phyloP scores from a whole-genome alignment of 2,329 filamentous ascomycete genomes.

The Colletotrichum sp. region DNA sequence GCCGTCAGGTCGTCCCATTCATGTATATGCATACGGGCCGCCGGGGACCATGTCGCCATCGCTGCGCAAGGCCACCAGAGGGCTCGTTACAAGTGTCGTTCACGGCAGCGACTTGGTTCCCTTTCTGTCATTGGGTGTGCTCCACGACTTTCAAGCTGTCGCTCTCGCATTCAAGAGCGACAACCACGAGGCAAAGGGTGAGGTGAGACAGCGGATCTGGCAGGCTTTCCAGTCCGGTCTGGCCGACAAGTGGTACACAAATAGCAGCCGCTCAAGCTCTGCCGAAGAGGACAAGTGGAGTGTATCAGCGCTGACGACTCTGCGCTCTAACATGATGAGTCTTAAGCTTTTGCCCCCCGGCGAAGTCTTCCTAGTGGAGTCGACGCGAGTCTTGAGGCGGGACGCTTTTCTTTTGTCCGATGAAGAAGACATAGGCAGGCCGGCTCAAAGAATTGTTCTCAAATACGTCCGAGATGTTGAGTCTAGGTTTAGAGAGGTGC shows the following conservation, averaged over 20 bases:
- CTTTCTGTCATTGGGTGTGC: slow-evolving; percentile 72
- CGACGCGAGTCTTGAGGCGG: slow-evolving; percentile 68
- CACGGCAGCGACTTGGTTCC: slow-evolving; percentile 79
- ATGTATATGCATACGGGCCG: slow-evolving; percentile 81
- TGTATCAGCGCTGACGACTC: slow-evolving; percentile 67
- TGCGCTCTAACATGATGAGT: slow-evolving; percentile 72
- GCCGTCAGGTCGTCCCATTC: slow-evolving; percentile 72
- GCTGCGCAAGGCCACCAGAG: slow-evolving; percentile 72
- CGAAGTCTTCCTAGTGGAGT: slow-evolving; percentile 77
- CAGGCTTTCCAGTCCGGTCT: slow-evolving; percentile 67
- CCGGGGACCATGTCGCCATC: slow-evolving; percentile 75
- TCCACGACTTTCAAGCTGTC: slow-evolving; percentile 77
- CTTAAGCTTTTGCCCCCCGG: slow-evolving; percentile 76
- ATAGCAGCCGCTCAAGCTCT: slow-evolving; percentile 33
- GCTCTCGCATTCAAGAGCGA: slow-evolving; percentile 77
- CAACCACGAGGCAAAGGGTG: slow-evolving; percentile 68
- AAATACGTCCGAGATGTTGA: slow-evolving; percentile 77
- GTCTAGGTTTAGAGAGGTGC: slow-evolving; percentile 70
- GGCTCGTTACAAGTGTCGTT: slow-evolving; percentile 76
- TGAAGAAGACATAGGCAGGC: slow-evolving; percentile 61
- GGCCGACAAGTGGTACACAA: slow-evolving; percentile 63
- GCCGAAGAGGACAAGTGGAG: slow-evolving; percentile 73
- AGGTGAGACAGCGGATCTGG: slow-evolving; percentile 72
- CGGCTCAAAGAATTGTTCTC: slow-evolving; percentile 71
- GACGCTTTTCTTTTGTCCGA: slow-evolving; percentile 62